Conservation (phyloP, 768 basidiomycete species). For the Panaeolus papilionaceus region DNA sequence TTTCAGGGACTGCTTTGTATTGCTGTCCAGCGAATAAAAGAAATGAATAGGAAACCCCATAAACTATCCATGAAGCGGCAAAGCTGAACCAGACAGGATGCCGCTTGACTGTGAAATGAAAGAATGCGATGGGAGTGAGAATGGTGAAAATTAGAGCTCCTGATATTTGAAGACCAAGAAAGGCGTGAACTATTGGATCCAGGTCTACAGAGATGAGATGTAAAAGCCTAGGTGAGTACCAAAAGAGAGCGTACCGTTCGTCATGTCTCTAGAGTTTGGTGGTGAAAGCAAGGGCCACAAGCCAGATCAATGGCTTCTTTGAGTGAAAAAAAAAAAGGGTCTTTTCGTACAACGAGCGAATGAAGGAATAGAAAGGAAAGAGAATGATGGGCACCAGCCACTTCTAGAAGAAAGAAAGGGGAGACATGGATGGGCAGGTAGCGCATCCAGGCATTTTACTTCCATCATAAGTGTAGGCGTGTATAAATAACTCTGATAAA, state of each 20-base stretch:
- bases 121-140: constrained; percentile 32
- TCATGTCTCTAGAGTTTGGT: neutral
- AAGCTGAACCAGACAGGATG: constrained; percentile 44
- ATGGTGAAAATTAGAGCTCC: constrained; percentile 34
- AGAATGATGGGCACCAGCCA: neutral
- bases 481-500: neutral
- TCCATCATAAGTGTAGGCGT: neutral
- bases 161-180: constrained; percentile 37
- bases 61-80: constrained; percentile 42
- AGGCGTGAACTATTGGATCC: constrained; percentile 27
- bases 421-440: neutral
- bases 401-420: neutral
- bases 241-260: neutral
- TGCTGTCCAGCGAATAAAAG: constrained; percentile 41
- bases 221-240: neutral
- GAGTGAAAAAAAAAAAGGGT: too few relatives aligned
- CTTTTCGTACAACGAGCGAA: too few relatives aligned
- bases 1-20: constrained; percentile 26
- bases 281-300: too few relatives aligned
- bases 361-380: neutral
- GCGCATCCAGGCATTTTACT: neutral
- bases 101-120: constrained; percentile 33
- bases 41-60: constrained; percentile 40
- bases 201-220: neutral
- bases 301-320: too few relatives aligned